Percentiles rank a stretch among this genome's conserved stretches.
Evolutionary conservation across 805 yeast genomes (phyloP).

Genomic region (Hanseniaspora nectarophila): DNA sequence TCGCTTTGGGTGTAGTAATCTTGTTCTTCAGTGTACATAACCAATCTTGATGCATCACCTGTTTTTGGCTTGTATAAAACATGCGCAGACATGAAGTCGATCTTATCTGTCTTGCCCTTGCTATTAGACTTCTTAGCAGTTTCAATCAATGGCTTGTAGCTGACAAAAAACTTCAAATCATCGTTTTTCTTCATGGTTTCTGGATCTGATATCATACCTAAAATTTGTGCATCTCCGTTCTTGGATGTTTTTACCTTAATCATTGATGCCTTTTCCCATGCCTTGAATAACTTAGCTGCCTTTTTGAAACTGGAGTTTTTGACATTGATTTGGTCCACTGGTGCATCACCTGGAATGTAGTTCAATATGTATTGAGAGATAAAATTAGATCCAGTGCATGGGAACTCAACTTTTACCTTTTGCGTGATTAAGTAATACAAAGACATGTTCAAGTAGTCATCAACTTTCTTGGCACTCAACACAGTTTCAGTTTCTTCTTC

Average conservation of each 20-base stretch:
- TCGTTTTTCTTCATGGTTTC: slow-evolving; percentile 39
- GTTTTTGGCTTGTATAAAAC: slow-evolving; percentile 47
- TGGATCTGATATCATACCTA: slow-evolving; percentile 33
- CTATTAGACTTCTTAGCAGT: slow-evolving; percentile 14
- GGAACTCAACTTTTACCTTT: slow-evolving; percentile 41
- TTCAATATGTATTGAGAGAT: slow-evolving; percentile 57
- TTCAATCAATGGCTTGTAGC: slow-evolving; percentile 38
- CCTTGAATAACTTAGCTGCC: slow-evolving; percentile 69
- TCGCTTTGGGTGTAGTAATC: slow-evolving; percentile 44
- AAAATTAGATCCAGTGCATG: slow-evolving; percentile 62
- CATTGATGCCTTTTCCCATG: slow-evolving; percentile 67
- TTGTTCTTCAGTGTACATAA: slow-evolving; percentile 33
- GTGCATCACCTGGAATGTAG: slow-evolving; percentile 46
- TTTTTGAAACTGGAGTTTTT: slow-evolving; percentile 86
- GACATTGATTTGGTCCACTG: slow-evolving; percentile 47
- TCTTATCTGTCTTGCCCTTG: slow-evolving; percentile 22
- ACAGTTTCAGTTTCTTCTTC: slow-evolving; percentile 26
- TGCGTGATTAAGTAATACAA: slow-evolving; percentile 55
- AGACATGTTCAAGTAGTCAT: slow-evolving; percentile 60
- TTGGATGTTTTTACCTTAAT: slow-evolving; percentile 61
- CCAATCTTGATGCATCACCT: slow-evolving; percentile 34
- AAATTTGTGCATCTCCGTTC: slow-evolving; percentile 46
- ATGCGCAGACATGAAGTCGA: slow-evolving; percentile 26
- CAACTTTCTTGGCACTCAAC: slow-evolving; percentile 53
- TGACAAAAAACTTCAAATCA: slow-evolving; percentile 44